Base-by-base conservation (phyloP, 768 basidiomycete genomes). In the Suillus lakei region DNA sequence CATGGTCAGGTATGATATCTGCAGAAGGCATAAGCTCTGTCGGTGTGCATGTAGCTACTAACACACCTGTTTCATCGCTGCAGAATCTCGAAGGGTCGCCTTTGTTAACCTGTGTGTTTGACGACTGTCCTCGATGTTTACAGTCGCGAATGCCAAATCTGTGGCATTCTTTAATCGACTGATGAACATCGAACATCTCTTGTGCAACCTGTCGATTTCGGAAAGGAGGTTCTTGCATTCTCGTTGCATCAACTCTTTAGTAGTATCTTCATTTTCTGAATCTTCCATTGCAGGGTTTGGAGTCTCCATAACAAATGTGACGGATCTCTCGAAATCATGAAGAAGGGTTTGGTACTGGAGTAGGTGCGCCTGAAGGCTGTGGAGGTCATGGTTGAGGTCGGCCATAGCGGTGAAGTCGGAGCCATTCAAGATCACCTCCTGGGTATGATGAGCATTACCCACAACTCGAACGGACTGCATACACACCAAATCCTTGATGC, bases 1-100 rank as follows among this genome's bases (percentile, higher is more conserved):
- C 86, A 88, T 86, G 0, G 86, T 86, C 9, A 89, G 73, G 64
- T 86, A 87, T 0, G 85, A 81, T 34, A 88, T 83, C 71, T 86
- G 80, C 64, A 53, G 16, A 43, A 28, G 16, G 16, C 12, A 15
- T 60, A 5, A 39, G 26, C 9, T 34, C n/a, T 36, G 6, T 16
- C 16, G 13, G 38, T 68, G 2, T 66, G 62, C 13, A 48, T 50
- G 30, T 10, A 15, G 44, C 46, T 23, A 10, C 9, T n/a, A 23
- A n/a, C 68, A 61, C 50, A 73, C 71, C 62, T 74, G 73, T 61
- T 78, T 78, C 77, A 79, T 75, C 28, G 76, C 76, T 2, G 77
- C 66, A 71, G 83, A 84, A 67, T 81, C 82, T 58, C 74, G 71
- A 44, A 82, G 67, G 5, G 83, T 74, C 13, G 81, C 80, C 69